Evolutionary conservation across 148 eudicot genomes (phyloP), one percentile per base, ranked within the genome.

Genomic region (Arbutus unedo): DNA sequence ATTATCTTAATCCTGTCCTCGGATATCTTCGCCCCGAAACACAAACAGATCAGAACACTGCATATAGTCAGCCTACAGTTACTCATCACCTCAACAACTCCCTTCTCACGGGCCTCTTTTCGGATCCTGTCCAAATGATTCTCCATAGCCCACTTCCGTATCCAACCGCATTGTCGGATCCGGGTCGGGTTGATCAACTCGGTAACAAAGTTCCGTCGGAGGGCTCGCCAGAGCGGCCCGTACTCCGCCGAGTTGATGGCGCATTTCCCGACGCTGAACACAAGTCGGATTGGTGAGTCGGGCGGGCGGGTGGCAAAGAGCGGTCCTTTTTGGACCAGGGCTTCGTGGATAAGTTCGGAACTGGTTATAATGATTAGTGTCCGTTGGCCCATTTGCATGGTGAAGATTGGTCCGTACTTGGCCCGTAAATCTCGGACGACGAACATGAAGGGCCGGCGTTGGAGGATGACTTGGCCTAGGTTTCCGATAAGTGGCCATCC

Each of bases 401-500:
- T 96, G 90, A 96, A 96, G 31, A 96, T 96, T 2, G 99, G 98
- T 45, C 99, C 99, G 77, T 93, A 96, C 31, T 81, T 88, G 13
- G 85, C 83, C 0, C 97, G 92, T 19, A 94, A 85, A 83, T 96
- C 99, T 8, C 90, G 90, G 8, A 96, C 91, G 3, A 93, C 77
- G 82, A 85, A 94, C 47, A 96, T 93, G 85, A 96, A 93, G 4
- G 87, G 95, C 10, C 92, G 86, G 51, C 90, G 87, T 73, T 94
- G 94, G 83, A 96, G 92, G 78, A 94, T 78, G 64, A 96, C 97
- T 85, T 96, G 99, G 60, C 88, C 87, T 5, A 96, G 75, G 89
- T 96, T 96, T 0, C 99, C 99, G 9, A 96, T 89, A 2, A 96
- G 50, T 4, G 99, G 98, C 99, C 99, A 96, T 0, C 99, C 95